These are phyloP conservation scores for Lentinula sp. DNA, from an alignment of 768 basidiomycete species.

Conservation along the genomic window DNA sequence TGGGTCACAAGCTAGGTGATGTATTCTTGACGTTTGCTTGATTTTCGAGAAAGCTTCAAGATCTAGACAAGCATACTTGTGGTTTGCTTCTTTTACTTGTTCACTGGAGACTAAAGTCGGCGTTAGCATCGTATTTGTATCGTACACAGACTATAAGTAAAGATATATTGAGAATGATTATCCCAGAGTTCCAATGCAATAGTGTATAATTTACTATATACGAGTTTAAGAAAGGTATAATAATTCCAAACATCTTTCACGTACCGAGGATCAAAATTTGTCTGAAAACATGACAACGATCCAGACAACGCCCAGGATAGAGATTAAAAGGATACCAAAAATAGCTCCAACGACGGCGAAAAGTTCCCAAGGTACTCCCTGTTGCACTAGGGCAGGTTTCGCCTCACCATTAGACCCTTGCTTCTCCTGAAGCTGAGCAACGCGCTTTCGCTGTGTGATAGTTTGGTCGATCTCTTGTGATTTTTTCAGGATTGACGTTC, in stretches of 20 bases:
- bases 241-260: background rate
- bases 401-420: conserved; percentile 6
- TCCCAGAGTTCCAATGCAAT: background rate
- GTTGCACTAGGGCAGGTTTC: background rate
- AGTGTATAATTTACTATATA: conserved; percentile 1
- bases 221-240: background rate
- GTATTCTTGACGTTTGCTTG: too few species aligned
- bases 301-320: background rate
- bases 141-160: background rate
- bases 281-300: background rate
- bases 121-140: background rate
- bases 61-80: too few species aligned
- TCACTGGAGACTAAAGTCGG: too few species aligned
- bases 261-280: background rate
- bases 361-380: conserved; percentile 2
- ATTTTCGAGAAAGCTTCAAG: too few species aligned
- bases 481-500: conserved; percentile 41
- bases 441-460: conserved; percentile 7
- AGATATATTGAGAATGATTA: background rate
- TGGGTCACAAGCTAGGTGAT: too few species aligned
- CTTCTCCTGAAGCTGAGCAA: conserved; percentile 9
- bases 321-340: background rate
- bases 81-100: too few species aligned
- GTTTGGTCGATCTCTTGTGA: conserved; percentile 38
- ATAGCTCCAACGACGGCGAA: background rate